Percentiles rank a stretch among this genome's conserved stretches.
phyloP scores from a whole-genome alignment of 768 basidiomycete genomes.

The Suillus bovinus region DNA sequence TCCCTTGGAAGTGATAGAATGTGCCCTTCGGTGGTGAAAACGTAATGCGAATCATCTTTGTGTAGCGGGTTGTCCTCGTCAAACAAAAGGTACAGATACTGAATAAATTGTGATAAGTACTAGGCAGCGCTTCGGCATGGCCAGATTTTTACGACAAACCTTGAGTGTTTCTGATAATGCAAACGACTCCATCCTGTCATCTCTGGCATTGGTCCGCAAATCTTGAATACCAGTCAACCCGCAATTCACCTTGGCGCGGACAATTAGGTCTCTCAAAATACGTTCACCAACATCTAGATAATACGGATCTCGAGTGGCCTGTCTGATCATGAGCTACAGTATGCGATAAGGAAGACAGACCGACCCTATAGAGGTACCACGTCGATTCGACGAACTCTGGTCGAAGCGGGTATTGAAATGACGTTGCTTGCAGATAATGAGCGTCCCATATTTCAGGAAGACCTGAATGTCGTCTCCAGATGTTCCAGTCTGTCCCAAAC shows the following conservation, averaged over 20 bases:
- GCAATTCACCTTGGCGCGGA: slow-evolving; percentile 79
- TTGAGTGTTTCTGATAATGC: slow-evolving; percentile 92
- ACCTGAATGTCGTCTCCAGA: slow-evolving; percentile 87
- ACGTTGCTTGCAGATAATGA: slow-evolving; percentile 66
- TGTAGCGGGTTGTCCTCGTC: slow-evolving; percentile 81
- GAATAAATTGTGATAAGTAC: slow-evolving; percentile 8
- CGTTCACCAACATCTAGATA: slow-evolving; percentile 92
- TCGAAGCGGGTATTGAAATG: slow-evolving; percentile 77
- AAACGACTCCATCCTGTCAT: slow-evolving; percentile 98
- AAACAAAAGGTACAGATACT: slow-evolving; percentile 95
- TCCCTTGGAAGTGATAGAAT: slow-evolving; percentile 64
- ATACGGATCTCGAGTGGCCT: slow-evolving; percentile 92
- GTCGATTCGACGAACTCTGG: slow-evolving; percentile 97
- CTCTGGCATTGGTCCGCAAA: slow-evolving; percentile 71
- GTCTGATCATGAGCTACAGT: slow-evolving; percentile 13
- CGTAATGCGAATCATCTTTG: slow-evolving; percentile 78
- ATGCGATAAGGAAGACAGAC: slow-evolving; percentile 20
- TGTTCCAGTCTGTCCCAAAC: slow-evolving; percentile 73
- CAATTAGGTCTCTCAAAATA: slow-evolving; percentile 71
- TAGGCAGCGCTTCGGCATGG: not conserved
- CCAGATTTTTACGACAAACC: slow-evolving; percentile 38
- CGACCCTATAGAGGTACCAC: slow-evolving; percentile 89
- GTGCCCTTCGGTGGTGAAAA: slow-evolving; percentile 97
- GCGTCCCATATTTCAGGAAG: slow-evolving; percentile 94
- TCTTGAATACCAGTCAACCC: slow-evolving; percentile 84